These are phyloP conservation scores for Kwoniella shandongensis DNA, from an alignment of 768 basidiomycete species.

Conservation along the genomic window DNA sequence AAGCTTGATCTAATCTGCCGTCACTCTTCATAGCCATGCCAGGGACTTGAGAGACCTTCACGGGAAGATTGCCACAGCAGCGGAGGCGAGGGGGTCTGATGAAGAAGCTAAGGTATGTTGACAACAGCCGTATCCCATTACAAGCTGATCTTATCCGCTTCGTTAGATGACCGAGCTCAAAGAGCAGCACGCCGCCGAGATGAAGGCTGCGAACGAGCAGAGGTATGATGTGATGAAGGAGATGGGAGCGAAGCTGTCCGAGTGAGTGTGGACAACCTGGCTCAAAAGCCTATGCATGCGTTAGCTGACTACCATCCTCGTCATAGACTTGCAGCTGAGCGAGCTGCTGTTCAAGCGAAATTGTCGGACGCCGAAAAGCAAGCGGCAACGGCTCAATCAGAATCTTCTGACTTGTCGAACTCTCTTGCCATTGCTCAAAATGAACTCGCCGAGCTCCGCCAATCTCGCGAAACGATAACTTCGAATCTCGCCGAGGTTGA, in stretches of 20 bases:
- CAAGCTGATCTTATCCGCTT: neutral
- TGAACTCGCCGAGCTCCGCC: constrained; percentile 5
- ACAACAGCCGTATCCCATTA: neutral
- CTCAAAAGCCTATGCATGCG: neutral
- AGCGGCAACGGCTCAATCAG: constrained; percentile 13
- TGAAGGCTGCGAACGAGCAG: constrained; percentile 22
- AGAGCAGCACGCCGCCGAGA: constrained; percentile 16
- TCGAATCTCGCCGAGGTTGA: neutral
- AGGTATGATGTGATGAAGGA: constrained; percentile 9
- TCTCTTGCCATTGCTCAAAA: constrained; percentile 17
- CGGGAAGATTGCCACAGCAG: neutral
- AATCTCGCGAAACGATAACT: constrained; percentile 2
- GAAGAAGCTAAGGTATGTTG: neutral
- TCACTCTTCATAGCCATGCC: constrained; percentile 10
- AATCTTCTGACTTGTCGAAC: constrained; percentile 1
- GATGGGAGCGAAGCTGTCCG: constrained; percentile 12
- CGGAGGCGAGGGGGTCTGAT: neutral
- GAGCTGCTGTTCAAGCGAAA: constrained; percentile 5
- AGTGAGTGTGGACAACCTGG: constrained; percentile 10
- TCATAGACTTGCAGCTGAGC: constrained; percentile 8
- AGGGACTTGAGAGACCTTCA: constrained; percentile 12
- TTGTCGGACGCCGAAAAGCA: neutral
- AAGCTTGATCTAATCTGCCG: neutral
- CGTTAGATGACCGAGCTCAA: constrained; percentile 18
- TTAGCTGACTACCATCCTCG: neutral